These are phyloP conservation scores for Myriosclerotinia curreyana DNA, from an alignment of 2,329 filamentous ascomycete genomes.

Conservation along the genomic window DNA sequence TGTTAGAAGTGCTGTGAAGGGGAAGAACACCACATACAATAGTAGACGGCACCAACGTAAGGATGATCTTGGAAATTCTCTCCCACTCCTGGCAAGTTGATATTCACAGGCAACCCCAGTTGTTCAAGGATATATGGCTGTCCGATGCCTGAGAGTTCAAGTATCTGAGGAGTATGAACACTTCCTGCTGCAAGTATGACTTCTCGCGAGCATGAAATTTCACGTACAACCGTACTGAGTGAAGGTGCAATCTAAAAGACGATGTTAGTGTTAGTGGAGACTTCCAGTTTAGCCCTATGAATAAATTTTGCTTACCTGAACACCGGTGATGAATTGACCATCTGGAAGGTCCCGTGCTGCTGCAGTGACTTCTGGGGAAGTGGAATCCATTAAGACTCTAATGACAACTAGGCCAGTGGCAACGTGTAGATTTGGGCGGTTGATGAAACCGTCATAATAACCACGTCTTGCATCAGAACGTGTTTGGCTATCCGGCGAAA, in stretches of 20 bases:
- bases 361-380: slow-evolving; percentile 9
- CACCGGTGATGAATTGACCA: slow-evolving; percentile 37
- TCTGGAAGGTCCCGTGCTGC: slow-evolving; percentile 19
- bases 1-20: slow-evolving; percentile 21
- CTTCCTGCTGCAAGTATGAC: slow-evolving; percentile 52
- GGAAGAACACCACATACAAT: slow-evolving; percentile 26
- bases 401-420: slow-evolving; percentile 43
- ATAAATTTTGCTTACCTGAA: slow-evolving; percentile 40
- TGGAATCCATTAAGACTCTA: slow-evolving; percentile 37
- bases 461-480: slow-evolving; percentile 44
- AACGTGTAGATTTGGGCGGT: slow-evolving; percentile 43
- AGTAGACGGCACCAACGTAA: slow-evolving; percentile 32
- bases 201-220: slow-evolving; percentile 46
- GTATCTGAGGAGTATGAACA: slow-evolving; percentile 51
- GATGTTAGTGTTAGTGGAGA: slow-evolving; percentile 8
- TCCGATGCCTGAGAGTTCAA: slow-evolving; percentile 52
- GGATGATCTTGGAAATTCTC: slow-evolving; percentile 51
- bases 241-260: slow-evolving; percentile 28
- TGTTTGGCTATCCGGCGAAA: slow-evolving; percentile 43
- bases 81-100: slow-evolving; percentile 51
- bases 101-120: slow-evolving; percentile 44
- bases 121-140: slow-evolving; percentile 44
- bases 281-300: neutral
- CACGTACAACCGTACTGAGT: slow-evolving; percentile 26
- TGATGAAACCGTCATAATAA: slow-evolving; percentile 42